phyloP scores from a whole-genome alignment of 331 rosid species.

The Telfairia occidentalis region DNA sequence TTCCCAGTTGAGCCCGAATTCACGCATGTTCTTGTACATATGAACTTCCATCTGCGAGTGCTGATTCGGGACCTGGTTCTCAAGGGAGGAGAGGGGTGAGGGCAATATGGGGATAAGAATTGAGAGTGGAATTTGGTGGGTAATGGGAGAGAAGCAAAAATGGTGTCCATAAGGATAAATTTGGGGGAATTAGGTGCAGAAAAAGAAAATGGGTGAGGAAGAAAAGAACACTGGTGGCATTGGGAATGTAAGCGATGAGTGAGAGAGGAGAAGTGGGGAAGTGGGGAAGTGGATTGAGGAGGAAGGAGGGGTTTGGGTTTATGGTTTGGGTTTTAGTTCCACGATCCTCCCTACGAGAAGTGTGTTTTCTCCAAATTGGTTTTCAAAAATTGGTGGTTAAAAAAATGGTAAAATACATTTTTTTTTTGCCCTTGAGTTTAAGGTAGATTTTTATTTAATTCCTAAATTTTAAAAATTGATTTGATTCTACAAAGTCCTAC shows the following conservation, averaged over 20 bases:
- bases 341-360: too few relatives aligned
- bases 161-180: not conserved
- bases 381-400: too few relatives aligned
- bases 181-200: not conserved
- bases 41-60: not conserved
- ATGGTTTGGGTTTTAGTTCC: too few relatives aligned
- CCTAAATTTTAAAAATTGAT: too few relatives aligned
- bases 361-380: too few relatives aligned
- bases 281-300: not conserved
- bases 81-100: not conserved
- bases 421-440: too few relatives aligned
- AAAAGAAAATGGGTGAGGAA: not conserved
- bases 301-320: not conserved
- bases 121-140: not conserved
- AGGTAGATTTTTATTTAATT: too few relatives aligned
- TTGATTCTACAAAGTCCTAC: too few relatives aligned
- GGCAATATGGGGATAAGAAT: not conserved
- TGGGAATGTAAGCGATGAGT: not conserved
- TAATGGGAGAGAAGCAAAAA: not conserved
- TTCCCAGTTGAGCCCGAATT: slow-evolving; percentile 16
- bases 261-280: not conserved
- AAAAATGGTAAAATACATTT: too few relatives aligned
- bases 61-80: not conserved
- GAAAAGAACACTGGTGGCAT: not conserved
- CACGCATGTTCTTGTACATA: not conserved